These are phyloP conservation scores for Fraxinus velutina DNA, from an alignment of 305 asterid genomes.

Conservation along the genomic window DNA sequence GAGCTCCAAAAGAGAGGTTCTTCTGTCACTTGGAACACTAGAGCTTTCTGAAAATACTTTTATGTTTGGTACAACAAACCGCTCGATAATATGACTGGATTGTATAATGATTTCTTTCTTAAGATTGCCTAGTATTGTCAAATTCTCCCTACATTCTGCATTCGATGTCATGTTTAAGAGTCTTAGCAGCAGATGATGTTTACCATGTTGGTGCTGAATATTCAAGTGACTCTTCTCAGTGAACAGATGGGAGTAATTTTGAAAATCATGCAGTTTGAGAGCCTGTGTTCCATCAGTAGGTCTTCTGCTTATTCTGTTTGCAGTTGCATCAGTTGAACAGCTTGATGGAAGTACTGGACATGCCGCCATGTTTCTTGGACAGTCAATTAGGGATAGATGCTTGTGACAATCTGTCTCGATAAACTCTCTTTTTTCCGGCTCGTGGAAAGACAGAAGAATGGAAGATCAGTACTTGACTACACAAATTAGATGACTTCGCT, in stretches of 20 bases:
- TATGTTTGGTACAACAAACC: neutral
- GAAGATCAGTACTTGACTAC: neutral
- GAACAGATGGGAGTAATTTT: neutral
- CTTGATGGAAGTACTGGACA: neutral
- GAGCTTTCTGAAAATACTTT: conserved; percentile 26
- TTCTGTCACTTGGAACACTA: conserved; percentile 59
- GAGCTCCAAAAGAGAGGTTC: conserved; percentile 50
- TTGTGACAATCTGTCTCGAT: neutral
- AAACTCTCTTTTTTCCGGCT: neutral
- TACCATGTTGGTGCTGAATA: neutral
- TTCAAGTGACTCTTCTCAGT: neutral
- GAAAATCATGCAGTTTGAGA: neutral
- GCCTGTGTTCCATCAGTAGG: neutral
- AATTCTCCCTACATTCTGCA: neutral
- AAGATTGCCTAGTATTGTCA: neutral
- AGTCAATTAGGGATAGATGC: neutral
- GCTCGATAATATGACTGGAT: neutral
- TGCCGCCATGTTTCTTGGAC: conserved; percentile 14
- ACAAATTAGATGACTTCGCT: neutral
- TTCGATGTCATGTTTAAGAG: neutral
- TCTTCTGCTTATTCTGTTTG: neutral
- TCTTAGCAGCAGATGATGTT: neutral
- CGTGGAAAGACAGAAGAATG: neutral
- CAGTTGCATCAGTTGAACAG: neutral
- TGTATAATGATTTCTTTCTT: neutral